A percentile compares a stretch with the other conserved stretches of the same genome.
These are phyloP conservation scores for Scutellaria barbata DNA, from an alignment of 257 asterid species.

Conservation along the genomic window DNA sequence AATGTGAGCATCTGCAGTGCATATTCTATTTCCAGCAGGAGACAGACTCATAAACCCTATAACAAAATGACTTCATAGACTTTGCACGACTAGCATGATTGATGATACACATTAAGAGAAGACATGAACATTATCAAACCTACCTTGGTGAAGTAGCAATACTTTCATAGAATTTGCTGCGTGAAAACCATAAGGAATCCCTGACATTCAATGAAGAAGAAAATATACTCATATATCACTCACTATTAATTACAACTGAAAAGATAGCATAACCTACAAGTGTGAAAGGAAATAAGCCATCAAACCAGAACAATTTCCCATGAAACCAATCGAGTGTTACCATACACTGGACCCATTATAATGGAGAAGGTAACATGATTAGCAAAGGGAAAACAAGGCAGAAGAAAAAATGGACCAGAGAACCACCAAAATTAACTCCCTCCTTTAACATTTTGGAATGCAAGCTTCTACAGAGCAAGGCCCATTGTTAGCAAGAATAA, in stretches of 20 bases:
- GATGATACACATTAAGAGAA: neutral
- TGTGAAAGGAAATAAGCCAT: neutral
- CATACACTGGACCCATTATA: neutral
- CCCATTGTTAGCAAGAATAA: too few species aligned
- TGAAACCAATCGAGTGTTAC: neutral
- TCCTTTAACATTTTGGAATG: too few species aligned
- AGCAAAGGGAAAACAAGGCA: too few species aligned
- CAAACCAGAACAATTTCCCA: neutral
- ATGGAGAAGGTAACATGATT: too few species aligned
- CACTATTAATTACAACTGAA: neutral
- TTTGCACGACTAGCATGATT: neutral
- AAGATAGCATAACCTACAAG: neutral
- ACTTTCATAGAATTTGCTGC: too few species aligned
- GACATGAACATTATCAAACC: neutral
- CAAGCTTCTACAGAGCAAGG: neutral
- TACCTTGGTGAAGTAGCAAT: neutral
- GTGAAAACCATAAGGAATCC: neutral
- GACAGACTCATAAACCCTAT: neutral
- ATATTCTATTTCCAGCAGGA: neutral
- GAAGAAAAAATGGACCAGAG: too few species aligned
- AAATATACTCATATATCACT: neutral
- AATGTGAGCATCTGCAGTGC: too few species aligned
- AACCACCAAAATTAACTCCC: too few species aligned
- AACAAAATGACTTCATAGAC: neutral
- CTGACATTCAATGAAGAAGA: neutral